A percentile compares a stretch with the other conserved stretches of the same genome.
These are phyloP conservation scores for Esteya vermicola DNA, from an alignment of 2,329 filamentous ascomycete genomes.

Conservation along the genomic window DNA sequence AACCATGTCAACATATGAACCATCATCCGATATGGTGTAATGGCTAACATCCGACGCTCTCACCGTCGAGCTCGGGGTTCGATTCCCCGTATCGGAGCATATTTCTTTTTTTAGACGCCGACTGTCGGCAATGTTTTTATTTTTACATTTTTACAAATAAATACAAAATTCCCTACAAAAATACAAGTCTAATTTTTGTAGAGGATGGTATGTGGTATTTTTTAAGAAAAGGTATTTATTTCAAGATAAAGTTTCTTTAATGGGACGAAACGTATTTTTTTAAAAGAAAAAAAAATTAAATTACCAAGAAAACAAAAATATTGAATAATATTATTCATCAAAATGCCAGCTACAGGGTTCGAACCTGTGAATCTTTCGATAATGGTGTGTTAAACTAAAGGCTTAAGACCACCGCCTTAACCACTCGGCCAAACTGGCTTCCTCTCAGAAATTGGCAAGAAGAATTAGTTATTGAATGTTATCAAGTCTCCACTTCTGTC, in stretches of 20 bases:
- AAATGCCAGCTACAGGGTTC: constrained; percentile 12
- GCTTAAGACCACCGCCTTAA: constrained; percentile 11
- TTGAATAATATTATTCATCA: neutral
- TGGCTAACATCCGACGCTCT: constrained; percentile 9
- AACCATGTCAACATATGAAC: too few species aligned
- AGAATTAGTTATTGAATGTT: neutral
- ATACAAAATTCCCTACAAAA: neutral
- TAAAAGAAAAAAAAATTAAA: neutral
- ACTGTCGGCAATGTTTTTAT: neutral
- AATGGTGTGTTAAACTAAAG: constrained; percentile 8
- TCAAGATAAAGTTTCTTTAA: too few species aligned
- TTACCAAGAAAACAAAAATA: neutral
- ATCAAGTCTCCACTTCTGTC: too few species aligned
- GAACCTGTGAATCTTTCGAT: constrained; percentile 11
- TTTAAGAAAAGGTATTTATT: neutral
- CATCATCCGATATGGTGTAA: constrained; percentile 7
- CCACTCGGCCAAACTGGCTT: constrained; percentile 11
- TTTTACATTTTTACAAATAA: neutral
- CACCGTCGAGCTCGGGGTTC: constrained; percentile 8
- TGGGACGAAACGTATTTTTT: too few species aligned
- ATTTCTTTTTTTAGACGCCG: neutral
- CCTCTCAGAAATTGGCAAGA: constrained; percentile 3
- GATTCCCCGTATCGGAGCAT: constrained; percentile 8
- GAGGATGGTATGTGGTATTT: too few species aligned
- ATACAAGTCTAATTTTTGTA: too few species aligned